Base-by-base conservation (phyloP, 2,329 filamentous ascomycete species). In the Beauveria caledonica region DNA sequence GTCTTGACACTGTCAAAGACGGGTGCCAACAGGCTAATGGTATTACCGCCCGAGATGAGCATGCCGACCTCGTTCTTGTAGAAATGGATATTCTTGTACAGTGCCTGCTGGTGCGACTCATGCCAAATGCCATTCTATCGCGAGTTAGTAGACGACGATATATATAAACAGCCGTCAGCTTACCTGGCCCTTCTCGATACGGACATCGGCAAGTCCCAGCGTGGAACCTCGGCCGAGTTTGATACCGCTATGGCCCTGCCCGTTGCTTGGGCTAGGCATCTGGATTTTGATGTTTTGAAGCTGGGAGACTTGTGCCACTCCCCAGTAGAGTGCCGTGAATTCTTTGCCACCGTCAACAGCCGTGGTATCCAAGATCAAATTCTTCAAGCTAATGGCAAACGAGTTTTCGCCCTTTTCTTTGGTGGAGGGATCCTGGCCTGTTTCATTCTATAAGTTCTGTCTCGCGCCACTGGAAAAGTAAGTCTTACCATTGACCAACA, bases 1-100 rank as follows among this genome's bases (percentile, higher is more conserved):
- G 69, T 71, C 19, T 72, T 74, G 42, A 71, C 71, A 4, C 70
- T 73, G 9, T 77, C 73, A 54, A 77, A 78, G 2, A 73, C 76
- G 0, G 76, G 70, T 1, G 68, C 68, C 46, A 77, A 63, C 33
- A 78, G 67, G 62, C 68, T 74, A 61, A 78, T 74, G 40, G 75
- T 77, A 51, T 68, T 67, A 2, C 74, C 76, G 5, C 62, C 65
- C 40, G 53, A 63, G 55, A 70, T 65, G 57, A 68, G 63, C 62
- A 69, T 64, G 21, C 66, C 76, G 5, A 77, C 66, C 0, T 71
- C 74, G 63, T 77, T 77, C 39, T 75, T 68, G 64, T 67, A 76
- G 60, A 78, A 77, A 64, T 75, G 72, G 27, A 78, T 75, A 62
- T 69, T 71, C 67, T 78, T 78, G 64, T 74, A 77, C 1, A 74